These are phyloP conservation scores for Phytopythium aichiense DNA, from an alignment of 352 stramenopile species.

Conservation along the genomic window DNA sequence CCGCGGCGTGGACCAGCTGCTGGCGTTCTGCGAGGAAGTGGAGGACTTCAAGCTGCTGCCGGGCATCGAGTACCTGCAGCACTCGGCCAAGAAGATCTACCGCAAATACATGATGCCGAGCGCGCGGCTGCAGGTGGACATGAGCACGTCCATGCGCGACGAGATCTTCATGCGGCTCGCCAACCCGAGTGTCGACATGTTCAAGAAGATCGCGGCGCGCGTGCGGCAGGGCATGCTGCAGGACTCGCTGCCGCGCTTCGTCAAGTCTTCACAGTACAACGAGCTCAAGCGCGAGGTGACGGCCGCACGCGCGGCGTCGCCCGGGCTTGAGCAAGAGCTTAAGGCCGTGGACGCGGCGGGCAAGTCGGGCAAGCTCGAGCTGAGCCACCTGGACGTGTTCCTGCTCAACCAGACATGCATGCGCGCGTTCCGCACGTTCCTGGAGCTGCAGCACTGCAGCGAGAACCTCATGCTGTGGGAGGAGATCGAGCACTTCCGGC, in stretches of 20 bases:
- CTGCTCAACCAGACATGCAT: conserved; percentile 63
- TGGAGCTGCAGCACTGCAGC: conserved; percentile 72
- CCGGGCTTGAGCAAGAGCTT: conserved; percentile 39
- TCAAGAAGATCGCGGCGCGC: conserved; percentile 67
- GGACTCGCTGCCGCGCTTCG: conserved; percentile 71
- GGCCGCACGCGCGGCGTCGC: conserved; percentile 14
- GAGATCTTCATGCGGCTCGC: conserved; percentile 61
- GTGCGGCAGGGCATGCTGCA: conserved; percentile 72
- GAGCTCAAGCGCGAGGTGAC: conserved; percentile 63
- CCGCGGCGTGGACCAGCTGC: conserved; percentile 52
- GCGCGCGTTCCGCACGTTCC: conserved; percentile 62
- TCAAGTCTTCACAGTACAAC: conserved; percentile 65
- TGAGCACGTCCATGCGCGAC: conserved; percentile 76
- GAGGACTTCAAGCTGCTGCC: conserved; percentile 77
- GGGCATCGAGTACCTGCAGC: conserved; percentile 80
- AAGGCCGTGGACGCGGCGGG: conserved; percentile 53
- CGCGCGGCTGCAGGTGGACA: conserved; percentile 78
- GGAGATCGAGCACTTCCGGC: conserved; percentile 79
- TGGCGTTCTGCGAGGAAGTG: conserved; percentile 75
- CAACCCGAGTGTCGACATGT: conserved; percentile 82
- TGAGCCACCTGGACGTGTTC: conserved; percentile 69
- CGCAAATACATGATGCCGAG: conserved; percentile 79
- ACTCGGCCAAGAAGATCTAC: conserved; percentile 84
- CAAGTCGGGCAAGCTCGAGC: conserved; percentile 71
- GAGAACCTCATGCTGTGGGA: conserved; percentile 86